Conservation (phyloP, 805 yeast genomes). For the Dipodascopsis uninucleata region DNA sequence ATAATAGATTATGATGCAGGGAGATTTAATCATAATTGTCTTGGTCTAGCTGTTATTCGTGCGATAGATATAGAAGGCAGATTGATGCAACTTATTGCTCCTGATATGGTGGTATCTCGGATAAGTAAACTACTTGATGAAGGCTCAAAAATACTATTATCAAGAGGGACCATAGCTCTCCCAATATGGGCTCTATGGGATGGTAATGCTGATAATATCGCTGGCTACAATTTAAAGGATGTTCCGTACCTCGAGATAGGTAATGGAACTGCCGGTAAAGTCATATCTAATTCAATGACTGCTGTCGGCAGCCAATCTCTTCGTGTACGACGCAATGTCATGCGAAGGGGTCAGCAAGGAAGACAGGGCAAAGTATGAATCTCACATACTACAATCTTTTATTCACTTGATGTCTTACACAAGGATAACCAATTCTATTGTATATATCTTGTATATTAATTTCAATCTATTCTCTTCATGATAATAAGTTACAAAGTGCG, state of each 20-base stretch:
- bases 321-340: conserved; percentile 20
- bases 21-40: conserved; percentile 7
- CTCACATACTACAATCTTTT: too few species aligned
- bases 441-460: too few species aligned
- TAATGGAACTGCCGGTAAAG: neutral
- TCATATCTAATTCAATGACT: too few species aligned
- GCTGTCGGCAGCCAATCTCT: conserved; percentile 16
- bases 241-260: conserved; percentile 18
- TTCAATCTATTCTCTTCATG: too few species aligned
- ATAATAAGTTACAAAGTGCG: too few species aligned
- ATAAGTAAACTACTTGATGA: too few species aligned
- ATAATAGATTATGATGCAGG: conserved; percentile 2
- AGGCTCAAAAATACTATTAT: too few species aligned
- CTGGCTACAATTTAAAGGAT: conserved; percentile 6
- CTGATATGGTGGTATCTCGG: too few species aligned
- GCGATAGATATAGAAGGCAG: conserved; percentile 10
- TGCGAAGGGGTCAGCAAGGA: conserved; percentile 16
- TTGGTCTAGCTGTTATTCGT: conserved; percentile 20
- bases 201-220: conserved; percentile 9
- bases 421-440: too few species aligned
- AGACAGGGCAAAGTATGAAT: too few species aligned
- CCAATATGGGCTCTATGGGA: conserved; percentile 21
- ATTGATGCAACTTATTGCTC: conserved; percentile 10
- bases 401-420: too few species aligned
- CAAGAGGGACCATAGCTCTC: conserved; percentile 17